Evolutionary conservation across 2,329 filamentous ascomycete species (phyloP).

Genomic region (Ceratocystis albifundus): DNA sequence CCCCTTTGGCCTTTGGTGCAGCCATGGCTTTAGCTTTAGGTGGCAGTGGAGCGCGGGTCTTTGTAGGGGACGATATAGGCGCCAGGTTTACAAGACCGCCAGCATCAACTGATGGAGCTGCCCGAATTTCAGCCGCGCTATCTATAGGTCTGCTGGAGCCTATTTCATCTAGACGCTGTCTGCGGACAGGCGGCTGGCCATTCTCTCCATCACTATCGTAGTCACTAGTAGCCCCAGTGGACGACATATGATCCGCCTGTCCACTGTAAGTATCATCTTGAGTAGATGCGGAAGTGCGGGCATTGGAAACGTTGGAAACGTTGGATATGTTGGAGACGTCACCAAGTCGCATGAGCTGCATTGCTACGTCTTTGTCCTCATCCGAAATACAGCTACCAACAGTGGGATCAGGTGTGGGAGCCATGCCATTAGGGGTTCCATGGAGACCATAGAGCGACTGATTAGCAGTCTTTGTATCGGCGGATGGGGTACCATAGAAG

Average conservation of each 20-base stretch:
- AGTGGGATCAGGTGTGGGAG: conserved; percentile 94
- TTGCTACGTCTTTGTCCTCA: conserved; percentile 82
- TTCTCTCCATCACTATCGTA: conserved; percentile 55
- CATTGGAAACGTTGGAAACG: conserved; percentile 84
- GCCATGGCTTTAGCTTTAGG: conserved; percentile 30
- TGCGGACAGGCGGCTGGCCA: conserved; percentile 42
- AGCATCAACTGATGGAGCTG: conserved; percentile 15
- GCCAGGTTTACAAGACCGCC: neutral
- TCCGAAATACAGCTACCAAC: conserved; percentile 95
- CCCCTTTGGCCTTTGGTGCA: conserved; percentile 30
- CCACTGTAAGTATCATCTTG: conserved; percentile 89
- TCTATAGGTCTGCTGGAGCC: conserved; percentile 36
- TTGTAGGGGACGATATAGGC: conserved; percentile 17
- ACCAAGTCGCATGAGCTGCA: conserved; percentile 91
- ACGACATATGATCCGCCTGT: conserved; percentile 71
- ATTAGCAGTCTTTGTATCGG: conserved; percentile 52
- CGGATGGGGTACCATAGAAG: conserved; percentile 35
- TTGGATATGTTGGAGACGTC: conserved; percentile 63
- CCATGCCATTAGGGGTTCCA: conserved; percentile 37
- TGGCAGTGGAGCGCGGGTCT: conserved; percentile 22
- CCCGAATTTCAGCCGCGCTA: neutral
- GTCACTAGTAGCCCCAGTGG: conserved; percentile 73
- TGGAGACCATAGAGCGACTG: conserved; percentile 31
- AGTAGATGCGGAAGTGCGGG: conserved; percentile 84
- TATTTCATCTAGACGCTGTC: conserved; percentile 43